Base-by-base conservation (phyloP, 139 green algal genomes). In the Pseudopediastrum boryanum region DNA sequence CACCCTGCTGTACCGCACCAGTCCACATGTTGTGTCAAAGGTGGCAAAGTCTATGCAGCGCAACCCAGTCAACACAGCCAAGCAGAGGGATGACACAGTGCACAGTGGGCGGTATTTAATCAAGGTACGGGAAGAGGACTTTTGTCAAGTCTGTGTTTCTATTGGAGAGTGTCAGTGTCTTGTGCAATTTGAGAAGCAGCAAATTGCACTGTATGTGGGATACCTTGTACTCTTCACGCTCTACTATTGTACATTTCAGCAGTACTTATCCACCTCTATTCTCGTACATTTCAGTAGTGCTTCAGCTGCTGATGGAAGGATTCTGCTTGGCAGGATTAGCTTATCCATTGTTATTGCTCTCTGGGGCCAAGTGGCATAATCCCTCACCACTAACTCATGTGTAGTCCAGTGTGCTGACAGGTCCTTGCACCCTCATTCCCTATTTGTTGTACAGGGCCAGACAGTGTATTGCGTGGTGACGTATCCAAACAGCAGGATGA, bases 1-100 rank as follows among this genome's bases (percentile, higher is more conserved):
- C 61, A 87, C 64, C 0, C 88, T 97, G 74, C 42, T 93, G 51
- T 96, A 96, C 79, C 85, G 92, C 43, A 98, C 93, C 51, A 92
- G 73, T 52, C 92, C 92, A 3, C 27, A 79, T 8, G 51, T 81
- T 7, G 23, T 95, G 9, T 39, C 36, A 42, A 89, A 89, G 56
- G 87, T 94, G 39, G 85, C 79, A n/a, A 82, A 76, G 36, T 83
- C 73, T 10, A 65, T 96, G 77, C n/a, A 38, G 35, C 62, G 62
- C 62, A 81, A 38, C 8, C 54, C 54, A 25, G 54, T 25, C 54
- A 38, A 6, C 54, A 64, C 50, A 48, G 61, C 62, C 39, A 41
- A 56, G 69, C 69, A 62, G 38, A 69, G 54, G 64, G 23, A 56
- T 8, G 75, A 66, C 29, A 64, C 75, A 52, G 64, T 82, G 25